These are phyloP conservation scores for Populus pruinosa DNA, from an alignment of 345 rosid genomes.

Conservation along the genomic window DNA sequence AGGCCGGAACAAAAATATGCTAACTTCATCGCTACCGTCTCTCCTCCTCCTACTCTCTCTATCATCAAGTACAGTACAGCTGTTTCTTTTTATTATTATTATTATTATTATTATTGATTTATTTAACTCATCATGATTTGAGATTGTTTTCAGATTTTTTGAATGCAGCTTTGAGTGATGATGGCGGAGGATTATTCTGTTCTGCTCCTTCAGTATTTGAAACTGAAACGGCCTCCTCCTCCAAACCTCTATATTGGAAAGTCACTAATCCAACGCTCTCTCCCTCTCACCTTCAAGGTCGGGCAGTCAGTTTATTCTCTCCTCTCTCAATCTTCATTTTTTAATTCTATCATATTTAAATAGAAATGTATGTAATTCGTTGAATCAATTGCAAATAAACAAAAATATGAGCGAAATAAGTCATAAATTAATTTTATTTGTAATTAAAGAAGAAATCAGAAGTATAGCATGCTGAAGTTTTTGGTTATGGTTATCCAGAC, in stretches of 20 bases:
- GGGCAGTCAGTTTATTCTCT: neutral
- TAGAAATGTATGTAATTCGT: neutral
- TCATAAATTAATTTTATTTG: neutral
- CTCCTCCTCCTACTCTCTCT: neutral
- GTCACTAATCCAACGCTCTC: slow-evolving; percentile 81
- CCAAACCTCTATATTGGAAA: slow-evolving; percentile 71
- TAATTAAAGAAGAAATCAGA: neutral
- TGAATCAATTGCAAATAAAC: neutral
- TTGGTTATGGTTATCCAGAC: slow-evolving; percentile 40
- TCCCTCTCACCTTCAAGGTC: slow-evolving; percentile 84
- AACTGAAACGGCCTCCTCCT: slow-evolving; percentile 31
- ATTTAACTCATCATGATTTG: neutral
- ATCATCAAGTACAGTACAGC: neutral
- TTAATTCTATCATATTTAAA: neutral
- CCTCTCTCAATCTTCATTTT: neutral
- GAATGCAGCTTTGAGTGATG: slow-evolving; percentile 28
- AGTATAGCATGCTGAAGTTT: neutral
- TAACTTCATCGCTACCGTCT: neutral
- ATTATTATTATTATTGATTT: neutral
- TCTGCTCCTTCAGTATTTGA: slow-evolving; percentile 50
- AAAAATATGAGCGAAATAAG: neutral
- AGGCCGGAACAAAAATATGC: neutral
- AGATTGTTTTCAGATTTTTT: slow-evolving; percentile 36
- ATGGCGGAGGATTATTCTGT: slow-evolving; percentile 57
- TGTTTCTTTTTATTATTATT: neutral